phyloP scores from a whole-genome alignment of 257 asterid species.

The Solanum sejunctum region DNA sequence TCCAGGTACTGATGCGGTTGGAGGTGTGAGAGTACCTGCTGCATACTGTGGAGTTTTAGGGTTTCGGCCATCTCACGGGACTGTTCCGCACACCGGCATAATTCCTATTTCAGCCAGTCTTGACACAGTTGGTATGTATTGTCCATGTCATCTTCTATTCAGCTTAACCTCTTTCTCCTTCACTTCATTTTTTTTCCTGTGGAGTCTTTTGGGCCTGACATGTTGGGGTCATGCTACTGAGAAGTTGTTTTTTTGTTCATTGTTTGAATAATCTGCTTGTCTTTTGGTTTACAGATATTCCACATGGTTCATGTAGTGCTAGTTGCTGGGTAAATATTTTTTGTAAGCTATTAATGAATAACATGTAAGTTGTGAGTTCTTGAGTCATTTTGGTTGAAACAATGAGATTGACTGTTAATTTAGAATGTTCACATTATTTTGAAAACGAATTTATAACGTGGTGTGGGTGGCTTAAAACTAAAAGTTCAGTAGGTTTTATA shows the following conservation, averaged over 20 bases:
- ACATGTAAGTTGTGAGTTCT: background rate
- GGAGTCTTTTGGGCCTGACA: background rate
- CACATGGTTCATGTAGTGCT: background rate
- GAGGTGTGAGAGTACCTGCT: conserved; percentile 94
- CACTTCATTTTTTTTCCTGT: background rate
- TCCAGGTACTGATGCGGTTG: conserved; percentile 88
- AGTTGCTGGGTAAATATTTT: background rate
- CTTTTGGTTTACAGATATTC: background rate
- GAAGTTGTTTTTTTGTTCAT: background rate
- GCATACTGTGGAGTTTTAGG: conserved; percentile 87
- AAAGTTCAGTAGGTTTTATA: background rate
- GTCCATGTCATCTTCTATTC: background rate
- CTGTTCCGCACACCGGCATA: conserved; percentile 59
- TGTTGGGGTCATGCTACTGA: background rate
- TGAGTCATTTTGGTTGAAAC: background rate
- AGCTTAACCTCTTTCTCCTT: background rate
- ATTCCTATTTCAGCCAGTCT: conserved; percentile 80
- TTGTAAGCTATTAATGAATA: background rate
- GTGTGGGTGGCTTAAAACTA: background rate
- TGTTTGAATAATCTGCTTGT: background rate
- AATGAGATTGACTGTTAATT: background rate
- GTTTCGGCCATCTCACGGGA: conserved; percentile 83
- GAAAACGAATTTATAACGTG: background rate
- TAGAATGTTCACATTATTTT: background rate
- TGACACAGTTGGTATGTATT: conserved; percentile 75